Conservation (phyloP, 345 rosid species). For the Pseudoturritis turrita region DNA sequence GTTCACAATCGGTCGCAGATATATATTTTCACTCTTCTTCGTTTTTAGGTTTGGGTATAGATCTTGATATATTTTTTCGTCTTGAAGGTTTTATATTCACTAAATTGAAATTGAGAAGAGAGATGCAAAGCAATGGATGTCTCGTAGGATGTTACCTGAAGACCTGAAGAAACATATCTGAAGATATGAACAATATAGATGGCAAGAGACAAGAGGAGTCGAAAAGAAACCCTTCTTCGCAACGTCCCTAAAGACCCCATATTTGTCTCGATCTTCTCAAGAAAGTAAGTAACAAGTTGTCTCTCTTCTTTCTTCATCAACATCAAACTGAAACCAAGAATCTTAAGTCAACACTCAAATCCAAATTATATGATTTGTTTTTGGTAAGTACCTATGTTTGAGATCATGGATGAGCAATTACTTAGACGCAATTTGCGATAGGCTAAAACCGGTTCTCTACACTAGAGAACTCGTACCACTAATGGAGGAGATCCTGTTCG, state of each 20-base stretch:
- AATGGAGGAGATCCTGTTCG: constrained; percentile 39
- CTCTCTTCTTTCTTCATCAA: not conserved
- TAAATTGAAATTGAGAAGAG: no score
- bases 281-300: constrained; percentile 9
- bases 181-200: constrained; percentile 28
- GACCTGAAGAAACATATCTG: constrained; percentile 26
- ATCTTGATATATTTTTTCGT: no score
- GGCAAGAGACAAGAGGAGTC: constrained; percentile 36
- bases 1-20: no score
- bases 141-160: constrained; percentile 32
- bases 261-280: constrained; percentile 29
- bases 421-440: constrained; percentile 37
- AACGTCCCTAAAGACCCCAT: constrained; percentile 34
- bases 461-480: constrained; percentile 28
- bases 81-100: no score
- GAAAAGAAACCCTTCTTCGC: constrained; percentile 27
- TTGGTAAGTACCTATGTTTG: constrained; percentile 46
- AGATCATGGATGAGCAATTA: constrained; percentile 40
- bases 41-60: no score
- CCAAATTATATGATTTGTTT: not conserved
- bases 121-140: constrained; percentile 37
- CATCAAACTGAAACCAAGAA: not conserved
- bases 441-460: constrained; percentile 28
- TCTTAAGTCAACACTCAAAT: no score
- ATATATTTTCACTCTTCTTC: no score